Conservation (phyloP, 139 green algal genomes). For the Cymbomonas tetramitiformis region DNA sequence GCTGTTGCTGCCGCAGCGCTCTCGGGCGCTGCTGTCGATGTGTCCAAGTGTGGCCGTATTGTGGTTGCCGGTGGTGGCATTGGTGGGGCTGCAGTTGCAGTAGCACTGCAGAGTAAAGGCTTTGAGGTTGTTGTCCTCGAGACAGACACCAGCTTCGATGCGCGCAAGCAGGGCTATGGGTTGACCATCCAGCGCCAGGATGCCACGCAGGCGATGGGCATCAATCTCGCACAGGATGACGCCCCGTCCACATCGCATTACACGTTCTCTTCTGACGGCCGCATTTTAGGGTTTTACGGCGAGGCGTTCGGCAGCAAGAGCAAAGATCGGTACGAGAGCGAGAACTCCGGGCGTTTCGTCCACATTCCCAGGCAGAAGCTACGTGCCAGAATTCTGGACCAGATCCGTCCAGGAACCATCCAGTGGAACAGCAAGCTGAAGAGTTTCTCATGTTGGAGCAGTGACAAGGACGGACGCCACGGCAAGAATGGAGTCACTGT, state of each 20-base stretch:
- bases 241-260: slow-evolving; percentile 27
- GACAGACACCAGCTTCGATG: slow-evolving; percentile 18
- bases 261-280: slow-evolving; percentile 7
- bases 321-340: slow-evolving; percentile 3
- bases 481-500: slow-evolving; percentile 7
- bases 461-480: not conserved
- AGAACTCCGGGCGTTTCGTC: slow-evolving; percentile 23
- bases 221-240: slow-evolving; percentile 14
- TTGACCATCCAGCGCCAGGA: slow-evolving; percentile 17
- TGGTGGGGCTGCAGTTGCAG: slow-evolving; percentile 18
- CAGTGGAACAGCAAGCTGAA: slow-evolving; percentile 21
- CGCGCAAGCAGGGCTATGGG: slow-evolving; percentile 21
- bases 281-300: slow-evolving; percentile 19
- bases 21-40: not conserved
- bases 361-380: slow-evolving; percentile 23
- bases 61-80: slow-evolving; percentile 28
- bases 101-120: slow-evolving; percentile 25
- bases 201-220: slow-evolving; percentile 9
- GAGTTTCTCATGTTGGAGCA: slow-evolving; percentile 2
- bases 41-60: slow-evolving; percentile 19
- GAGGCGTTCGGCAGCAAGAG: slow-evolving; percentile 15
- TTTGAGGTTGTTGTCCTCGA: slow-evolving; percentile 28
- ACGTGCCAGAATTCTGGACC: slow-evolving; percentile 12
- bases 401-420: slow-evolving; percentile 8
- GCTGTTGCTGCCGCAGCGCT: not conserved